phyloP scores from a whole-genome alignment of 208 protist species.

The Trypanosoma scelopori region DNA sequence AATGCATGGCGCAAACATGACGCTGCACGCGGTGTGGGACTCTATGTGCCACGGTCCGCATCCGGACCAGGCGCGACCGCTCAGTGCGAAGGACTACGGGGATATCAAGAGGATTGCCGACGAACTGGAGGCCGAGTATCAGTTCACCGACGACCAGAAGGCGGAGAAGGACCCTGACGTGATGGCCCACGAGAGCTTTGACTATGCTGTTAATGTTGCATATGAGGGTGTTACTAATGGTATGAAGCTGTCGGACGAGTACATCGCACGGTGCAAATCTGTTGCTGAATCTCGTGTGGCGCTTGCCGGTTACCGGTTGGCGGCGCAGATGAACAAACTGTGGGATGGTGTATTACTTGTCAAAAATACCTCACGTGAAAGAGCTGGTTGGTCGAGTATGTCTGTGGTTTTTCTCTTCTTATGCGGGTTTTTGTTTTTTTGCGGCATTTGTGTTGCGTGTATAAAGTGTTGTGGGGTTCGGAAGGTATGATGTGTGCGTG shows the following conservation, averaged over 20 bases:
- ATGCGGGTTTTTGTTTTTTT: no score
- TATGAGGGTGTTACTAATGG: conserved; percentile 53
- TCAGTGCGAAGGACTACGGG: conserved; percentile 35
- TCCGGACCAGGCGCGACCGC: conserved; percentile 34
- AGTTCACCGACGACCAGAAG: conserved; percentile 29
- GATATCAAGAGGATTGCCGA: conserved; percentile 45
- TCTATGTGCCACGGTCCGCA: conserved; percentile 49
- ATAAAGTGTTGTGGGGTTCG: no score
- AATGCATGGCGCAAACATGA: conserved; percentile 32
- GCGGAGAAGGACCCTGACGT: conserved; percentile 18
- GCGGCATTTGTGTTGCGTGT: no score
- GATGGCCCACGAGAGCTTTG: conserved; percentile 67
- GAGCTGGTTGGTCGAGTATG: no score
- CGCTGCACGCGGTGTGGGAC: conserved; percentile 85
- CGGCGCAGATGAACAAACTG: conserved; percentile 47
- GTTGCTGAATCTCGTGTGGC: conserved; percentile 56
- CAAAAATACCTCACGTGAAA: no score
- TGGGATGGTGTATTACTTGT: neutral
- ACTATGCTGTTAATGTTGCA: conserved; percentile 55
- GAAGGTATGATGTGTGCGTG: no score
- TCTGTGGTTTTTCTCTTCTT: no score
- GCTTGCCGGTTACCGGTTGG: conserved; percentile 73
- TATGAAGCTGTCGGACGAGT: conserved; percentile 33
- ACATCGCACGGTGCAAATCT: conserved; percentile 49
- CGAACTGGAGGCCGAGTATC: conserved; percentile 61